Conservation (phyloP, 1,284 basidiomycete genomes). For the Mycosarcoma mackinlayi region DNA sequence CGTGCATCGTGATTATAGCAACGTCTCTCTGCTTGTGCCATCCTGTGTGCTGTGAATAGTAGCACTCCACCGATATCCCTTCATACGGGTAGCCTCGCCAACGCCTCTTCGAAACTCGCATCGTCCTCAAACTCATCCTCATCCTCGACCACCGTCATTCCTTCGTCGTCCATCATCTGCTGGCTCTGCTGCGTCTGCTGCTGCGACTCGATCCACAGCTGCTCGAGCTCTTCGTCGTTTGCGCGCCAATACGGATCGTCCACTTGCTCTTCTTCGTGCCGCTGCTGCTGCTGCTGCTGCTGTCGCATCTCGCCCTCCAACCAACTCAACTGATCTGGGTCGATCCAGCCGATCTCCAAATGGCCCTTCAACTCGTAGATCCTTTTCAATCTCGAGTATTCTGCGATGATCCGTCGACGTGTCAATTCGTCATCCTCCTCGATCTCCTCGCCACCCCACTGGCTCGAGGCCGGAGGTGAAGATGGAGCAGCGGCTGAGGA, state of each 20-base stretch:
- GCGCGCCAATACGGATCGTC: slow-evolving; percentile 22
- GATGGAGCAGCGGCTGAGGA: not conserved
- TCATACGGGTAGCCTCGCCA: slow-evolving; percentile 19
- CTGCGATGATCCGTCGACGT: slow-evolving; percentile 33
- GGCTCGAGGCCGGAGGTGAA: not conserved
- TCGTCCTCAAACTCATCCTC: slow-evolving; percentile 20
- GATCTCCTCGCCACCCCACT: slow-evolving; percentile 7
- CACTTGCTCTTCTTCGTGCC: slow-evolving; percentile 1
- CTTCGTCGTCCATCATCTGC: not conserved
- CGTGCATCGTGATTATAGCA: not conserved
- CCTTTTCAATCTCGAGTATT: slow-evolving; percentile 40
- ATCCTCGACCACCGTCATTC: not conserved
- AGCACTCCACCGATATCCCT: not conserved
- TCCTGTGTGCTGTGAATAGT: too few species aligned
- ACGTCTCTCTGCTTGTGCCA: too few species aligned
- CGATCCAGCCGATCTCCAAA: slow-evolving; percentile 48
- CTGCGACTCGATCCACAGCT: slow-evolving; percentile 30
- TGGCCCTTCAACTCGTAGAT: slow-evolving; percentile 45
- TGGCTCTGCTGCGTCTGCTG: not conserved
- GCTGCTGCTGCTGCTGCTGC: not conserved
- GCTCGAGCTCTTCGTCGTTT: slow-evolving; percentile 31
- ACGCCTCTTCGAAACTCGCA: slow-evolving; percentile 18
- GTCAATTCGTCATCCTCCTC: slow-evolving; percentile 49
- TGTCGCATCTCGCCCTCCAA: slow-evolving; percentile 22
- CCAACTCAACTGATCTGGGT: slow-evolving; percentile 44